A percentile compares a stretch with the other conserved stretches of the same genome.
phyloP scores from a whole-genome alignment of 1,284 basidiomycete genomes.

The Erythrobasidium hasegawianum region DNA sequence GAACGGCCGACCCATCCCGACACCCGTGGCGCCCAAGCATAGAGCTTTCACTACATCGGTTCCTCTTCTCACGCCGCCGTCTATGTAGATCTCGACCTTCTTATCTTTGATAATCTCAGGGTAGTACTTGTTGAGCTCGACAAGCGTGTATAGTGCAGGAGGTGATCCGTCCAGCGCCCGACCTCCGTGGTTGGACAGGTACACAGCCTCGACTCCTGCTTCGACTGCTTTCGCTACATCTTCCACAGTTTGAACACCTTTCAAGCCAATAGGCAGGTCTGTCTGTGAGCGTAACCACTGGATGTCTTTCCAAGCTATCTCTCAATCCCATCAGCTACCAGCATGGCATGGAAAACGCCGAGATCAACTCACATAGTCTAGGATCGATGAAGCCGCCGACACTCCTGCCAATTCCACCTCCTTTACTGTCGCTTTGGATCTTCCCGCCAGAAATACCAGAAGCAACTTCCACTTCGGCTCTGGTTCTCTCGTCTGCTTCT shows the following conservation, averaged over 20 bases:
- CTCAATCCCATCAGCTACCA: constrained; percentile 54
- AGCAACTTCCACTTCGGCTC: constrained; percentile 49
- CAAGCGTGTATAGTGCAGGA: not conserved
- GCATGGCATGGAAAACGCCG: constrained; percentile 50
- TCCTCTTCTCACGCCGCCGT: constrained; percentile 74
- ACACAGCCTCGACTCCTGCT: constrained; percentile 55
- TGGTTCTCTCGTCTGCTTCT: constrained; percentile 50
- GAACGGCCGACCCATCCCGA: constrained; percentile 64
- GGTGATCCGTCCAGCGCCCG: constrained; percentile 41
- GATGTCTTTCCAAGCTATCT: constrained; percentile 52
- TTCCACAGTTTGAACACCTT: constrained; percentile 56
- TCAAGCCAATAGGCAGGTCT: constrained; percentile 53
- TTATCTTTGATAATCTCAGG: constrained; percentile 8
- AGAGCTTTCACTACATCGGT: constrained; percentile 89
- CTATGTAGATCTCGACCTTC: constrained; percentile 25
- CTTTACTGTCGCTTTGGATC: constrained; percentile 48
- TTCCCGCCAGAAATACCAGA: constrained; percentile 50
- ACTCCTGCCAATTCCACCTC: constrained; percentile 50
- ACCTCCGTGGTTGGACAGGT: constrained; percentile 50
- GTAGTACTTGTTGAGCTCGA: constrained; percentile 9
- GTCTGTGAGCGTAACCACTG: constrained; percentile 52
- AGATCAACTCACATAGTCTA: not conserved
- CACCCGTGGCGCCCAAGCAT: constrained; percentile 82
- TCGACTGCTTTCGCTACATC: constrained; percentile 62
- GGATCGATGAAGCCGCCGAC: constrained; percentile 51